phyloP scores from a whole-genome alignment of 2,329 filamentous ascomycete genomes.

The Colletotrichum cereale region DNA sequence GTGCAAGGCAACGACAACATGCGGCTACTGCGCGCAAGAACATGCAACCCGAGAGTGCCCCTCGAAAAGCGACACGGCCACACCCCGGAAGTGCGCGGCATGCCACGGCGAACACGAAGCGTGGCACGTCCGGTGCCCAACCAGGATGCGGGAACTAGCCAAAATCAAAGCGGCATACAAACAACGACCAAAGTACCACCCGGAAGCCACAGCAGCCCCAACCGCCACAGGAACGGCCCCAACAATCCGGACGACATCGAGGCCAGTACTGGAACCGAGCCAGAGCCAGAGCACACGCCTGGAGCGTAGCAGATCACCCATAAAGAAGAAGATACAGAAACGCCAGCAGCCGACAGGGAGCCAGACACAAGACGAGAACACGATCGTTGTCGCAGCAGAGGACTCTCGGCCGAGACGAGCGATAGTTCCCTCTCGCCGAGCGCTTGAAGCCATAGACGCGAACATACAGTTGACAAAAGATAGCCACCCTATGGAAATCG shows the following conservation, averaged over 20 bases:
- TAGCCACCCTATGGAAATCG: constrained; percentile 19
- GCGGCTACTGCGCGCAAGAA: constrained; percentile 30
- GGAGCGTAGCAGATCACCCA: constrained; percentile 13
- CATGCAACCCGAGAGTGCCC: constrained; percentile 11
- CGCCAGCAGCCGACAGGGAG: background rate
- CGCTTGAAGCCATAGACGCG: constrained; percentile 14
- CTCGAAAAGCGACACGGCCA: background rate
- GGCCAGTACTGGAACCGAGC: constrained; percentile 3
- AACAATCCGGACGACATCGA: background rate
- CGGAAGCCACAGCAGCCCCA: background rate
- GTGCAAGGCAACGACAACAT: constrained; percentile 33
- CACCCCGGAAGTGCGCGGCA: background rate
- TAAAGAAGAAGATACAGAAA: constrained; percentile 17
- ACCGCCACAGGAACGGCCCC: background rate
- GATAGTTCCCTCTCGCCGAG: background rate
- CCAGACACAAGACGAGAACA: background rate
- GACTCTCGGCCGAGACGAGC: background rate
- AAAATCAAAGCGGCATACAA: constrained; percentile 19
- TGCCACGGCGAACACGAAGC: constrained; percentile 2
- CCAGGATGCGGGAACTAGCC: constrained; percentile 5
- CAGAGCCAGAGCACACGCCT: background rate
- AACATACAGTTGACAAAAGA: constrained; percentile 15
- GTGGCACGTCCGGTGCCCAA: constrained; percentile 4
- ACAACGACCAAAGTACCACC: constrained; percentile 13
- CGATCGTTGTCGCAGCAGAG: constrained; percentile 5